Evolutionary conservation across 441 rosid genomes (phyloP), one percentile per base, ranked within the genome.

Genomic region (Populus hybrid): DNA sequence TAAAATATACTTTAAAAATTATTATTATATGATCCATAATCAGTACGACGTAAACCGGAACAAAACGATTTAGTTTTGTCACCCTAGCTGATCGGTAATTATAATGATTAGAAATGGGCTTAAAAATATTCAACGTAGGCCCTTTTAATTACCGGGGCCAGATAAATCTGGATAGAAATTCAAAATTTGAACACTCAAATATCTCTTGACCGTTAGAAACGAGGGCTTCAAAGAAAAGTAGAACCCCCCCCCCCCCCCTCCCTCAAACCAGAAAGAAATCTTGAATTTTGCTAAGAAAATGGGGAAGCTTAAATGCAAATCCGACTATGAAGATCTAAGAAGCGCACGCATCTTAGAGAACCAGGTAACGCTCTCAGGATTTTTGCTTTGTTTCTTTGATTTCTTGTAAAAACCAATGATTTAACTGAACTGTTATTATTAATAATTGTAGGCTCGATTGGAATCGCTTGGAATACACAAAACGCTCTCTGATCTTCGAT

Each of bases 321-420:
- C 67, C 32, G 86, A 83, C 40, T 84, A 84, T 70, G 89, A 86
- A 78, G 76, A 34, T 38, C 77, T 85, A 42, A 74, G 86, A 54
- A 82, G 74, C 9, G 81, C 85, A 63, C 81, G 83, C 63, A 81
- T 85, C 76, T 80, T 73, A 69, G 88, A 85, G 80, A 87, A 87
- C 81, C 73, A 81, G 83, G 89, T 86, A 26, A 66, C 20, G 12
- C 38, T 54, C 46, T 3, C 35, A 30, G 7, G 7, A 9, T 57
- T 11, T 8, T 5, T 34, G 11, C 35, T 21, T 63, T 12, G 24
- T 63, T 21, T 42, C 30, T 61, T 26, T 23, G 8, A 21, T 26
- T 46, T 10, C 9, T 36, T 54, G 8, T 20, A 57, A 11, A 9
- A 10, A 12, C 16, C 3, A 63, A 30, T 70, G 30, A 28, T 35